Evolutionary conservation across 495 filamentous ascomycete genomes (phyloP).

Genomic region (Tricharina praecox): DNA sequence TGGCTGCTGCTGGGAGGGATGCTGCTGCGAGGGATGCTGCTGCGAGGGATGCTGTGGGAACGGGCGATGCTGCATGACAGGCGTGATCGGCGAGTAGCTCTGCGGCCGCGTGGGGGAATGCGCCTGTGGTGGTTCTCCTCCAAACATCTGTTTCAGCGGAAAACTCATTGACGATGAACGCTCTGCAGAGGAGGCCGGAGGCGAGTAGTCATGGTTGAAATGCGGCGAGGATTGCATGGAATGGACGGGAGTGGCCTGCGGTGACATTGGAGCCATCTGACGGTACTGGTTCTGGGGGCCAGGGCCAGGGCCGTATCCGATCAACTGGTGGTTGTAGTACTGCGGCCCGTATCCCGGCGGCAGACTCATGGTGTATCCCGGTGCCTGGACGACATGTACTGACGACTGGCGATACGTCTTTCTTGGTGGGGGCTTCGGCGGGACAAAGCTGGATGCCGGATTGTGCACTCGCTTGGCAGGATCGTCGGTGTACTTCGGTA

Average conservation of each 20-base stretch:
- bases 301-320: constrained; percentile 45
- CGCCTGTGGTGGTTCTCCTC: constrained; percentile 15
- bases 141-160: constrained; percentile 12
- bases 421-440: constrained; percentile 9
- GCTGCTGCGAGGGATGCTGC: background rate
- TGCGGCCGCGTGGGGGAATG: background rate
- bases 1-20: too few species aligned
- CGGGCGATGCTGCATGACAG: background rate
- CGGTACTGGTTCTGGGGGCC: background rate
- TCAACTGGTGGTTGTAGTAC: constrained; percentile 41
- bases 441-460: constrained; percentile 38
- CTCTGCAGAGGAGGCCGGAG: constrained; percentile 19
- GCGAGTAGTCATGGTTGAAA: background rate
- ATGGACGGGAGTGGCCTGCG: background rate
- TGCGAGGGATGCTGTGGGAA: too few species aligned
- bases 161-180: constrained; percentile 27
- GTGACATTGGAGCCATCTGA: constrained; percentile 29
- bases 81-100: background rate
- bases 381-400: background rate
- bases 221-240: background rate
- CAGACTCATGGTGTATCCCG: background rate
- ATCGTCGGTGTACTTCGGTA: constrained; percentile 81
- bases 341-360: constrained; percentile 8
- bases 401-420: background rate
- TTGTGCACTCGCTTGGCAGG: constrained; percentile 41